Evolutionary conservation across 768 basidiomycete species (phyloP), one percentile per base, ranked within the genome.

Genomic region (Phlegmacium glaucopus): DNA sequence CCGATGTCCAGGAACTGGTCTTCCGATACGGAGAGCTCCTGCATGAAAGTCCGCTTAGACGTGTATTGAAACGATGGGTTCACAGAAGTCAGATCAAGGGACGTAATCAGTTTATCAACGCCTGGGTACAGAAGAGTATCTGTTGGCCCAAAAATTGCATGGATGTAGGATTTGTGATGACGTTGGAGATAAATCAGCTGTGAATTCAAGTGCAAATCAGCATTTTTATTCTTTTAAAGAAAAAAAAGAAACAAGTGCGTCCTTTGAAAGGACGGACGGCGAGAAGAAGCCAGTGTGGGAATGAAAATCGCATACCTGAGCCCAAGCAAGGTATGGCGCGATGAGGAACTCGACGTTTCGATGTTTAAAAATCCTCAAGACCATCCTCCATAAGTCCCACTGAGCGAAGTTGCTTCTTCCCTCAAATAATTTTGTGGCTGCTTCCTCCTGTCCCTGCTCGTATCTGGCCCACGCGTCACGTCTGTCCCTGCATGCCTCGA

Each of bases 1-100:
- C 85, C 87, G 52, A 94, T 79, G 65, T 99, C 96, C 54, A 98
- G 82, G 69, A 98, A 95, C 61, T 96, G 94, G 61, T 96, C 94
- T 56, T 92, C 85, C 37, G 65, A 72, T 37, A 98, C 74, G 15
- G 60, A 69, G 48, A 96, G 73, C 51, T 79, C 78, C 32, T 61
- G 56, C 17, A 77, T 46, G 53, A 98, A 73, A 18, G 70, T 63
- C 26, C 83, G 79, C 64, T 97, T 98, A 39, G 91, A 88, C 16
- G 86, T 80, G 65, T 79, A 96, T 11, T 85, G 84, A 71, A 97
- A 94, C 1, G 85, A 77, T 1, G 89, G 87, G 35, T 71, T 74
- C 35, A 75, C 50, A 26, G 82, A 75, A 43, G 76, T 66, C 50
- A 95, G 82, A 69, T 98, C 89, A 58, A 97, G 74, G 27, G 84